These are phyloP conservation scores for Cryphonectria nitschkei DNA, from an alignment of 2,329 filamentous ascomycete species.

Conservation along the genomic window DNA sequence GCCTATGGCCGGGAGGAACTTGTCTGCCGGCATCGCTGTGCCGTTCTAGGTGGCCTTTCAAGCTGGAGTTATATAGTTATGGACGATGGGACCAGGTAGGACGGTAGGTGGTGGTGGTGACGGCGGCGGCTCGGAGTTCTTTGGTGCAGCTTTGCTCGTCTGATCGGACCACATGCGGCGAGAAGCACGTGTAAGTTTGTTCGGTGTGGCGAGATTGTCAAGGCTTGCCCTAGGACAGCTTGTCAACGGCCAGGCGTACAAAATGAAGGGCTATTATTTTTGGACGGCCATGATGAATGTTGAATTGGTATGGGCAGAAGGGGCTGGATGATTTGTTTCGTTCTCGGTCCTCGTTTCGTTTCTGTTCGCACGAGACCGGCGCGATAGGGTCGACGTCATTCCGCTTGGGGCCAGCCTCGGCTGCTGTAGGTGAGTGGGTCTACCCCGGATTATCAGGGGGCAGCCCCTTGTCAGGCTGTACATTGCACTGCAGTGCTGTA, in stretches of 20 bases:
- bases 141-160: background rate
- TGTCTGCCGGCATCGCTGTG: constrained; percentile 32
- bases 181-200: background rate
- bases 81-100: background rate
- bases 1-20: constrained; percentile 71
- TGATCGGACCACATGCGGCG: background rate
- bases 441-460: constrained; percentile 2
- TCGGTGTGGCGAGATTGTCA: background rate
- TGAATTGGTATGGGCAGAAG: background rate
- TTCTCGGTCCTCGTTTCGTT: background rate
- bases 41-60: background rate
- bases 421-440: background rate
- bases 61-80: background rate
- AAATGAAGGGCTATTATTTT: background rate
- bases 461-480: background rate
- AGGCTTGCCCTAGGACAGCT: background rate
- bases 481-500: background rate
- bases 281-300: background rate
- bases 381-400: constrained; percentile 2
- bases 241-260: background rate
- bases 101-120: background rate
- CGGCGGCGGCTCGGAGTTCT: background rate
- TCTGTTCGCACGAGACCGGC: background rate
- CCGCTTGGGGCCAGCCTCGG: background rate
- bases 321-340: background rate